Conservation (phyloP, 331 rosid species). For the Acacia pycnantha region DNA sequence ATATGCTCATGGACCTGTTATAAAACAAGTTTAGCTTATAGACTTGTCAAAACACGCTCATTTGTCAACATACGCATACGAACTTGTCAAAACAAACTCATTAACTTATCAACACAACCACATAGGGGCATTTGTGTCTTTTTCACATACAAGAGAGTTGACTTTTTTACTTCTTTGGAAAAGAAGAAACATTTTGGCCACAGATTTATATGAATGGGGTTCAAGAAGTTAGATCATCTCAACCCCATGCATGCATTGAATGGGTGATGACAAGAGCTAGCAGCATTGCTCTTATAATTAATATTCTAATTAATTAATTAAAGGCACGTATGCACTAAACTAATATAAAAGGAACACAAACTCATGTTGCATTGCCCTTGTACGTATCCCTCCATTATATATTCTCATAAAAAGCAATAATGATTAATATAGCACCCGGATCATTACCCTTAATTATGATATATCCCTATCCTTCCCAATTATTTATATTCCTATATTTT, state of each 20-base stretch:
- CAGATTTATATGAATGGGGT: neutral
- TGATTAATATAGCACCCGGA: constrained; percentile 31
- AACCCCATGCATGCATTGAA: neutral
- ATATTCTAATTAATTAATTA: neutral
- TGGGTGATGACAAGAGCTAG: neutral
- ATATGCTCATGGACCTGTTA: too few species aligned
- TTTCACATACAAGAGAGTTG: neutral
- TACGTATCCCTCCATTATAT: neutral
- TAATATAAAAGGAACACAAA: constrained; percentile 26
- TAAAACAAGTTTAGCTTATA: too few species aligned
- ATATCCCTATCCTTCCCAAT: constrained; percentile 9
- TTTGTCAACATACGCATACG: too few species aligned
- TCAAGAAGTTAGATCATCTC: neutral
- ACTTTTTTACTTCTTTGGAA: neutral
- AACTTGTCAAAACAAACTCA: too few species aligned
- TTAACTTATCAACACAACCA: too few species aligned
- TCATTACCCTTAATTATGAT: constrained; percentile 5
- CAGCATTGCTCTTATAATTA: neutral
- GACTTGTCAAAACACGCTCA: too few species aligned
- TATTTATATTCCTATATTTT: neutral
- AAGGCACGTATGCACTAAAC: constrained; percentile 23
- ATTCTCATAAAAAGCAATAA: neutral
- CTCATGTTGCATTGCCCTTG: constrained; percentile 12
- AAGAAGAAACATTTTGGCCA: neutral
- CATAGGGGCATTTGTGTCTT: too few species aligned